A percentile compares a stretch with the other conserved stretches of the same genome.
Evolutionary conservation across 371 early-diverging fungal species (phyloP).

Genomic region (Lichtheimia hyalospora): DNA sequence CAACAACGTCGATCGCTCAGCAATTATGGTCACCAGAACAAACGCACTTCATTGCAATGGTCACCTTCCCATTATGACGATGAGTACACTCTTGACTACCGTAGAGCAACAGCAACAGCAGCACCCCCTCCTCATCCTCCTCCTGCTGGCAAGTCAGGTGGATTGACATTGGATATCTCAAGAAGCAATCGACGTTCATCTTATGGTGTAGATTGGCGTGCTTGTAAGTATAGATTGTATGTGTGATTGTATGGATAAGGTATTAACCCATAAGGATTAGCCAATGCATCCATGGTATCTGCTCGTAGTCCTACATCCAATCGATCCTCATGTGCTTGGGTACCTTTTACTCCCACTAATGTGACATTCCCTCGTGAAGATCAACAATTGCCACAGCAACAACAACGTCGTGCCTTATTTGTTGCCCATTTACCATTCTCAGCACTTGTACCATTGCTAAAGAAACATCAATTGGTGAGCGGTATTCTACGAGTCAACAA

Average conservation of each 20-base stretch:
- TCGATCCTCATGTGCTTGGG: conserved; percentile 22
- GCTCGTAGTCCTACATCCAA: conserved; percentile 12
- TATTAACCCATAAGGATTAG: background rate
- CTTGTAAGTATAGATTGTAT: conserved; percentile 24
- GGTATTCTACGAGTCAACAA: conserved; percentile 85
- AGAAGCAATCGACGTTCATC: conserved; percentile 15
- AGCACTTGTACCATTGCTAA: conserved; percentile 42
- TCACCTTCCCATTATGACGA: background rate
- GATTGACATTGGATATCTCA: conserved; percentile 9
- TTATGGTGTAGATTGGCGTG: conserved; percentile 24
- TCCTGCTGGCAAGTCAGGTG: background rate
- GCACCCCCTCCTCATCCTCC: background rate
- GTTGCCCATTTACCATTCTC: conserved; percentile 57
- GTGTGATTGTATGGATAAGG: background rate
- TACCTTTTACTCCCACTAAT: conserved; percentile 27
- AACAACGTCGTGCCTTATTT: conserved; percentile 52
- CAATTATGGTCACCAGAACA: conserved; percentile 9
- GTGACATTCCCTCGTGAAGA: conserved; percentile 30
- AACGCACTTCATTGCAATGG: conserved; percentile 23
- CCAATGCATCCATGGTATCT: conserved; percentile 4
- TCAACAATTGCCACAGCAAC: conserved; percentile 9
- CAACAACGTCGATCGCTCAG: conserved; percentile 15
- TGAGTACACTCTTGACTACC: background rate
- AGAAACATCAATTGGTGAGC: conserved; percentile 47
- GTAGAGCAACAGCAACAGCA: background rate